These are phyloP conservation scores for rapeseed (Brassica napus) DNA, from an alignment of 345 rosid genomes.

Conservation along the genomic window Da-Ae NC_063450.1:51361501-51362000, in stretches of 20 bases:
- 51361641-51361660: conserved; percentile 73
- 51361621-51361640: conserved; percentile 68
- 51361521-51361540: conserved; percentile 43
- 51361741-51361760: conserved; percentile 40
- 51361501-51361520: conserved; percentile 18
- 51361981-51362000: conserved; percentile 67
- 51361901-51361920: neutral
- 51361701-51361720: conserved; percentile 54
- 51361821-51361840: neutral
- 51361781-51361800: conserved; percentile 64
- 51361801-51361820: conserved; percentile 45
- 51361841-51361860: too few relatives aligned
- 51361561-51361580: conserved; percentile 61
- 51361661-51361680: conserved; percentile 67
- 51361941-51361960: conserved; percentile 66
- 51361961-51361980: conserved; percentile 86
- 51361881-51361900: neutral
- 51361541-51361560: conserved; percentile 50
- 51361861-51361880: neutral
- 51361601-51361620: conserved; percentile 58
- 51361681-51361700: conserved; percentile 65
- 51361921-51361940: conserved; percentile 51
- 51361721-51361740: conserved; percentile 46
- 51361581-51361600: conserved; percentile 44
- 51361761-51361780: conserved; percentile 68